A percentile compares a stretch with the other conserved stretches of the same genome.
phyloP scores from a whole-genome alignment of 129 eudicot species.

The Scalesia atractyloides region DNA sequence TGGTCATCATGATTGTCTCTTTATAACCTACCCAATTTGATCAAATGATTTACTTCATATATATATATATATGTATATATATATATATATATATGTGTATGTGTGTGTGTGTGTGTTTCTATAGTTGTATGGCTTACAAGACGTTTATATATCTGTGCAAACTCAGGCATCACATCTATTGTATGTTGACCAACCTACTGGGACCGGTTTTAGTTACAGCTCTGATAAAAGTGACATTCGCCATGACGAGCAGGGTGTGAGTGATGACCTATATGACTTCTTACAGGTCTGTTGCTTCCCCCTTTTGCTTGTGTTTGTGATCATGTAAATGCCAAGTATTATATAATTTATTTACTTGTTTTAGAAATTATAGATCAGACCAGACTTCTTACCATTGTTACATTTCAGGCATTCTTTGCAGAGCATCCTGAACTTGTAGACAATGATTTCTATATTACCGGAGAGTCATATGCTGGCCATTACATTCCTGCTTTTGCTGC shows the following conservation, averaged over 20 bases:
- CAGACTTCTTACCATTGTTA: constrained; percentile 2
- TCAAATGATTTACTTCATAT: constrained; percentile 1
- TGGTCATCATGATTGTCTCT: background rate
- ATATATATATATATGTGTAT: too few relatives aligned
- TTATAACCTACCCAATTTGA: constrained; percentile 6
- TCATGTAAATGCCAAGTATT: background rate
- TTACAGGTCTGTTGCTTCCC: constrained; percentile 60
- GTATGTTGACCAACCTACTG: constrained; percentile 84
- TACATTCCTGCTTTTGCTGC: constrained; percentile 90
- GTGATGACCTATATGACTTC: constrained; percentile 86
- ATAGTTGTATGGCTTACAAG: constrained; percentile 1
- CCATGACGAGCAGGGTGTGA: constrained; percentile 72
- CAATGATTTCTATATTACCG: constrained; percentile 82
- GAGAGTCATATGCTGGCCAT: constrained; percentile 97
- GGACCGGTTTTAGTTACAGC: constrained; percentile 88
- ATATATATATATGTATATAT: background rate
- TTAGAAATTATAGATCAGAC: background rate
- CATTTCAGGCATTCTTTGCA: constrained; percentile 62
- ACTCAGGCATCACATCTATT: constrained; percentile 67
- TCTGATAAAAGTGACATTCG: constrained; percentile 64
- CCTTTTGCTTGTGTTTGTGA: background rate
- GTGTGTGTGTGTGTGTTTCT: background rate
- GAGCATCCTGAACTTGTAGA: constrained; percentile 67
- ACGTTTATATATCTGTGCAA: constrained; percentile 2
- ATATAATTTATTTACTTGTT: too few relatives aligned